phyloP scores from a whole-genome alignment of 805 yeast species.

The Millerozyma miso region DNA sequence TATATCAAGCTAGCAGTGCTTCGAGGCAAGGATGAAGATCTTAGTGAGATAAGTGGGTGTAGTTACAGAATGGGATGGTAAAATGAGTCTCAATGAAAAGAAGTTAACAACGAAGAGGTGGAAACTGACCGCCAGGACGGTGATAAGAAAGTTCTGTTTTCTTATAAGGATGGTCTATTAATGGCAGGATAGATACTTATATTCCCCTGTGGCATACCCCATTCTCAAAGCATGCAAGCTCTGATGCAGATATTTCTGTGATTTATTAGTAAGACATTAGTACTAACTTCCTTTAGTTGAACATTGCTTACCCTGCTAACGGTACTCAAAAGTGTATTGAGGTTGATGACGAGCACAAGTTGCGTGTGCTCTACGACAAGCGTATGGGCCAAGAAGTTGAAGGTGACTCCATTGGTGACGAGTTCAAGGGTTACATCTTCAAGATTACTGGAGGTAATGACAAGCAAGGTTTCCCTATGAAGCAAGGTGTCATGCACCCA shows the following conservation, averaged over 20 bases:
- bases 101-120: too few species aligned
- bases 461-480: constrained; percentile 99
- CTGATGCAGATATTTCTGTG: not conserved
- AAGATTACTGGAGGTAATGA: constrained; percentile 99
- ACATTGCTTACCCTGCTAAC: constrained; percentile 99
- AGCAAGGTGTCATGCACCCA: constrained; percentile 99
- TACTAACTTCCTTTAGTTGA: constrained; percentile 54
- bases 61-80: too few species aligned
- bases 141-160: too few species aligned
- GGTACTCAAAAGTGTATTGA: constrained; percentile 99
- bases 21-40: too few species aligned
- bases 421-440: constrained; percentile 98
- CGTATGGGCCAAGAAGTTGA: constrained; percentile 99
- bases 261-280: constrained; percentile 2
- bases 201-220: too few species aligned
- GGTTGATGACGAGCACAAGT: constrained; percentile 98
- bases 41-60: too few species aligned
- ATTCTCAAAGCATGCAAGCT: too few species aligned
- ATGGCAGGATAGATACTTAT: too few species aligned
- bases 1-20: too few species aligned
- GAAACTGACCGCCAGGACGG: too few species aligned
- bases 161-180: too few species aligned
- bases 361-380: constrained; percentile 98
- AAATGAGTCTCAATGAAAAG: too few species aligned
- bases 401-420: constrained; percentile 97